A percentile compares a stretch with the other conserved stretches of the same genome.
phyloP scores from a whole-genome alignment of 2,329 filamentous ascomycete species.

The Coniochaeta sp. region DNA sequence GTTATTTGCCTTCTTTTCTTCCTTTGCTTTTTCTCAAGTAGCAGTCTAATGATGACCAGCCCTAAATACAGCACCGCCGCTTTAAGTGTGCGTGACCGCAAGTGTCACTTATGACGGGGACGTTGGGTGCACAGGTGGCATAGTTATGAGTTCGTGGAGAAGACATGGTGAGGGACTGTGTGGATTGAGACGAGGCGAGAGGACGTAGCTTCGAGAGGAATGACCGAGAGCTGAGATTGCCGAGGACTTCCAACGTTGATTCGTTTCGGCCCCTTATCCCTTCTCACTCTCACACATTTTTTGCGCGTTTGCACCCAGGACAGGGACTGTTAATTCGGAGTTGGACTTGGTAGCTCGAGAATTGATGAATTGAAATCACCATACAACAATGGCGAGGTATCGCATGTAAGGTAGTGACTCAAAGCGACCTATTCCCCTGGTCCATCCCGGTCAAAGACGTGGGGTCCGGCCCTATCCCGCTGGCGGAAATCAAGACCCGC shows the following conservation, averaged over 20 bases:
- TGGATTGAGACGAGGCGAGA: not conserved
- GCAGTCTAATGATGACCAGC: not conserved
- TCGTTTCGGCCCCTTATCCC: not conserved
- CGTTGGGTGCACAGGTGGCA: not conserved
- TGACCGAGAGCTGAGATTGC: not conserved
- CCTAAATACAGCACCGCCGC: not conserved
- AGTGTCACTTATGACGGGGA: not conserved
- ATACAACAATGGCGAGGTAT: not conserved
- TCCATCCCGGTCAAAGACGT: not conserved
- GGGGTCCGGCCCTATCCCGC: not conserved
- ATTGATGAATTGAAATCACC: not conserved
- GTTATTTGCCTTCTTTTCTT: not conserved
- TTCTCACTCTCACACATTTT: not conserved
- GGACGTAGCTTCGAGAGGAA: not conserved
- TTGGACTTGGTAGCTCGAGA: not conserved
- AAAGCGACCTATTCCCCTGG: no score
- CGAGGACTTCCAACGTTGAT: not conserved
- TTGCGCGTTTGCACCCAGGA: not conserved
- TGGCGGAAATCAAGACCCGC: slow-evolving; percentile 1
- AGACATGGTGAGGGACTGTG: not conserved
- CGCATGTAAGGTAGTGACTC: no score
- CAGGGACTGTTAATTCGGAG: not conserved
- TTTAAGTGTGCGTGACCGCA: not conserved
- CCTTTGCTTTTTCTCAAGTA: not conserved
- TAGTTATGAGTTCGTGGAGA: not conserved